A percentile compares a stretch with the other conserved stretches of the same genome.
phyloP scores from a whole-genome alignment of 2,329 filamentous ascomycete genomes.

The Helotiales sp. region DNA sequence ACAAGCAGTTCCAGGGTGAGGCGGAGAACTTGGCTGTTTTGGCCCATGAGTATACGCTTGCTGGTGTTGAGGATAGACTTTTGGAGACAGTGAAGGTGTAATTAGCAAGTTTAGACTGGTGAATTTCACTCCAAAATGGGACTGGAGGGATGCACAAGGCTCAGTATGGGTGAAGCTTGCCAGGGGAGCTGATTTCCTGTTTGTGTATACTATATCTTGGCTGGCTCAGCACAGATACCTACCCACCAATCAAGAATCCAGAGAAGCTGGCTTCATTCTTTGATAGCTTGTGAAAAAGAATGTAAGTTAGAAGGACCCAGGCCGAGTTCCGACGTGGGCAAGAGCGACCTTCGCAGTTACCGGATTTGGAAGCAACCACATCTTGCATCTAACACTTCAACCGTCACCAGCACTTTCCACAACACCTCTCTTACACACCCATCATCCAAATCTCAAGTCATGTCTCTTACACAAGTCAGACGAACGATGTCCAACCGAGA shows the following conservation, averaged over 20 bases:
- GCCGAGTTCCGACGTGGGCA: background rate
- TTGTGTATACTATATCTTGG: slow-evolving; percentile 1
- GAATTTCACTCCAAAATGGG: background rate
- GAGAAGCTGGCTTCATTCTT: background rate
- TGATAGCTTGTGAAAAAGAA: background rate
- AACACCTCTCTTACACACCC: background rate
- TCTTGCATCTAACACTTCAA: too few species aligned
- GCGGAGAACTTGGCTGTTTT: slow-evolving; percentile 95
- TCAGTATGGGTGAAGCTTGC: background rate
- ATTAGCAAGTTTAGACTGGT: slow-evolving; percentile 1
- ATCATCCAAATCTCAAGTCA: background rate
- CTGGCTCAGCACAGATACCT: background rate
- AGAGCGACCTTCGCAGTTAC: background rate
- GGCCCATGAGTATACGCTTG: slow-evolving; percentile 90
- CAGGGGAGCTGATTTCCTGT: background rate
- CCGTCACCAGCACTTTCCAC: too few species aligned
- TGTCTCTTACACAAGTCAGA: background rate
- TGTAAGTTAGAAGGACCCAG: too few species aligned
- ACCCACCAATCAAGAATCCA: background rate
- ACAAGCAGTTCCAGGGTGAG: slow-evolving; percentile 92
- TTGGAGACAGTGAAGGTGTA: slow-evolving; percentile 53
- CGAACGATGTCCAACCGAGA: background rate
- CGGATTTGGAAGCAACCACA: background rate
- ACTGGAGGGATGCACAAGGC: background rate
- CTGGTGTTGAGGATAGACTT: slow-evolving; percentile 85